These are phyloP conservation scores for Huntiella decipiens DNA, from an alignment of 2,329 filamentous ascomycete species.

Conservation along the genomic window DNA sequence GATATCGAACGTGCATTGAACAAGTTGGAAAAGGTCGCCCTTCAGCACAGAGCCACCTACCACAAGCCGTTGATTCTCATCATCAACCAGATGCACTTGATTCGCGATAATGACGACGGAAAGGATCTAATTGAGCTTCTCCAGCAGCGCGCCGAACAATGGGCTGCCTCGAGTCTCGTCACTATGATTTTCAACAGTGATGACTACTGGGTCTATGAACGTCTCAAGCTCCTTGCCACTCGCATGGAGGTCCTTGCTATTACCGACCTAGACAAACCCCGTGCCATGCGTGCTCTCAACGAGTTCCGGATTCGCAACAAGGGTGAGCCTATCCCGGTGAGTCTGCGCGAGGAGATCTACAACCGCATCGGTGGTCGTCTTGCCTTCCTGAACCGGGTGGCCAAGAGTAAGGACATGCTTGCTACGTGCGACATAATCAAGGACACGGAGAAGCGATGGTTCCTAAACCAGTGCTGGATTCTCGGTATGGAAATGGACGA, in stretches of 20 bases:
- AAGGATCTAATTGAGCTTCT: slow-evolving; percentile 82
- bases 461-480: slow-evolving; percentile 58
- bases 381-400: slow-evolving; percentile 74
- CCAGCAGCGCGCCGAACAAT: slow-evolving; percentile 88
- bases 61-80: slow-evolving; percentile 70
- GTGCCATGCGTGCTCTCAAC: slow-evolving; percentile 57
- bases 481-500: slow-evolving; percentile 67
- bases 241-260: slow-evolving; percentile 88
- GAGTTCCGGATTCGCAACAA: slow-evolving; percentile 71
- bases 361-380: slow-evolving; percentile 71
- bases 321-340: slow-evolving; percentile 33
- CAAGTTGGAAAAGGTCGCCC: slow-evolving; percentile 89
- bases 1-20: slow-evolving; percentile 96
- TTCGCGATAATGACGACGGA: slow-evolving; percentile 85
- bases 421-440: slow-evolving; percentile 53
- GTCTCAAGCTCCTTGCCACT: slow-evolving; percentile 77
- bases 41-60: slow-evolving; percentile 43
- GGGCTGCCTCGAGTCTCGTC: slow-evolving; percentile 80
- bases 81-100: slow-evolving; percentile 80
- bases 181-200: slow-evolving; percentile 92
- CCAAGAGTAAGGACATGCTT: slow-evolving; percentile 69
- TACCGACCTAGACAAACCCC: slow-evolving; percentile 58
- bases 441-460: slow-evolving; percentile 54
- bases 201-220: slow-evolving; percentile 97
- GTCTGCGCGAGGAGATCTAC: slow-evolving; percentile 59